Evolutionary conservation across 2,329 filamentous ascomycete genomes (phyloP).

Genomic region (Blastomyces parvus): DNA sequence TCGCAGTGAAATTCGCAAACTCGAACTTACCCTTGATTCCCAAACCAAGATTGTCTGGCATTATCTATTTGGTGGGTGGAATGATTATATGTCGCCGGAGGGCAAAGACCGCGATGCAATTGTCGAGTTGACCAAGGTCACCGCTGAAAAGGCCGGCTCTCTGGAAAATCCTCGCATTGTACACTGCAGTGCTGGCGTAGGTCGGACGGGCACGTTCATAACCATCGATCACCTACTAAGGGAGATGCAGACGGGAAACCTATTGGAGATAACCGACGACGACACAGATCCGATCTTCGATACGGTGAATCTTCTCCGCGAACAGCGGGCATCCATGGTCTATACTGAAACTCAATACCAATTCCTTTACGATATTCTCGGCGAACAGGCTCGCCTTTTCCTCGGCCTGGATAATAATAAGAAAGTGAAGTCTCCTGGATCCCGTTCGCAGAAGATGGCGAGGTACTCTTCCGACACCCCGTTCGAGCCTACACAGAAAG

Average conservation of each 20-base stretch:
- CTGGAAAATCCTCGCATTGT: constrained; percentile 65
- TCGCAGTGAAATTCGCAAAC: constrained; percentile 62
- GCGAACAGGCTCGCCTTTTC: constrained; percentile 42
- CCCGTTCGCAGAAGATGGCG: constrained; percentile 12
- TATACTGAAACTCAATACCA: constrained; percentile 75
- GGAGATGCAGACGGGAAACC: constrained; percentile 65
- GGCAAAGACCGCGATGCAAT: constrained; percentile 43
- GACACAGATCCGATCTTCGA: constrained; percentile 62
- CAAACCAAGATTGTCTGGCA: constrained; percentile 66
- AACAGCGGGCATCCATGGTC: constrained; percentile 92
- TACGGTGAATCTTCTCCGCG: constrained; percentile 68
- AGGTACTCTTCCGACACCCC: constrained; percentile 18
- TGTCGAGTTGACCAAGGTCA: constrained; percentile 42
- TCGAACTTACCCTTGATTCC: constrained; percentile 44
- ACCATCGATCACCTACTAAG: constrained; percentile 83
- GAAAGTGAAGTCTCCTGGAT: constrained; percentile 2
- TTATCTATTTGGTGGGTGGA: constrained; percentile 78
- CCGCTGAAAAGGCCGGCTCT: constrained; percentile 37
- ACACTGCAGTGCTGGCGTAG: constrained; percentile 86
- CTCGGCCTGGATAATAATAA: constrained; percentile 13
- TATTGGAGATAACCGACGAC: constrained; percentile 44
- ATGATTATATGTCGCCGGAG: constrained; percentile 75
- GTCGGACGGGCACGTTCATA: constrained; percentile 90
- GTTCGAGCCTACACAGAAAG: constrained; percentile 26
- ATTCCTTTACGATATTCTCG: constrained; percentile 81